Evolutionary conservation across 257 asterid genomes (phyloP), one percentile per base, ranked within the genome.

Genomic region (Solanum corneliomulleri): DNA sequence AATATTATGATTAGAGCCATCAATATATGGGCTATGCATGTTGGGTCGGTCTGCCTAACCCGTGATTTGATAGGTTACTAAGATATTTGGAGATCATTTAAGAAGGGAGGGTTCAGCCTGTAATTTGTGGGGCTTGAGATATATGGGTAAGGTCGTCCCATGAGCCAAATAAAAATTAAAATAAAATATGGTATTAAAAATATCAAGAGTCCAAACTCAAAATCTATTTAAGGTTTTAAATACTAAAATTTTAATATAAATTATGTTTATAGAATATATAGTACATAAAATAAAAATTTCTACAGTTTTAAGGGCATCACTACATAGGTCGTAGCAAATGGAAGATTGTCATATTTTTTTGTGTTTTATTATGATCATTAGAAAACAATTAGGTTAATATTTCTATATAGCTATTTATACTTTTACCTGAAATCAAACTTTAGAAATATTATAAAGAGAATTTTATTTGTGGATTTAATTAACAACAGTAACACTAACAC

Each of bases 41-140:
- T 52, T 16, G 4, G n/a, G n/a, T 23, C 0, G 2, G 1, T 8
- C 10, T 52, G 10, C 0, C 62, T 0, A 52, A 52, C n/a, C 11
- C 0, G 62, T 52, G 62, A 52, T 52, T 6, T 52, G 10, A 52
- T 52, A 52, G 62, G 10, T 2, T 18, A 6, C 10, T 16, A 18
- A 52, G 62, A 52, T 16, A 6, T 52, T 52, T 52, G n/a, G 23
- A 16, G 62, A 9, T 1, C 23, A 52, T 52, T 18, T 52, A 52
- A 52, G n/a, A 44, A 44, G 49, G 39, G 39, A 37, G 39, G 39
- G 7, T 37, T 37, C 39, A 37, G 7, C 39, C 39, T 5, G 39
- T 37, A 37, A 3, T 11, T 52, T 16, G 62, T 52, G 62, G 10
- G 62, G 20, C n/a, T 52, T 52, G 62, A 52, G n/a, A 52, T 16